Conservation (phyloP, 768 basidiomycete species). For the Lactarius akahatsu region DNA sequence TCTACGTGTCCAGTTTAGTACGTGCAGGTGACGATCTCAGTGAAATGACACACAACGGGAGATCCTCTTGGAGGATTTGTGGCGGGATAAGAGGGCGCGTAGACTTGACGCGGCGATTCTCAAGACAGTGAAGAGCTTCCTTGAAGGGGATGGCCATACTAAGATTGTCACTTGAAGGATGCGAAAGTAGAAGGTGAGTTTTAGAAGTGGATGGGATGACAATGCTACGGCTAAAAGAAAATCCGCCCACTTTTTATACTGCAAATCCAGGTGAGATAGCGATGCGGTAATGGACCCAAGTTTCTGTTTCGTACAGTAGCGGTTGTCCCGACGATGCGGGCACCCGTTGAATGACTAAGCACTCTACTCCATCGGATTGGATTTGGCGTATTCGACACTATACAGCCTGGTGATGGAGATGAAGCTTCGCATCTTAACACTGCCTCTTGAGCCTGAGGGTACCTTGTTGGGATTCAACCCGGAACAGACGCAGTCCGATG, state of each 20-base stretch:
- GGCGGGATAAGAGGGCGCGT: conserved; percentile 91
- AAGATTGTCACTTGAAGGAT: conserved; percentile 43
- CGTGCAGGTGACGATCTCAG: conserved; percentile 27
- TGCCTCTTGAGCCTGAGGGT: not conserved
- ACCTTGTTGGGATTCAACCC: no score
- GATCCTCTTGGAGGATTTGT: conserved; percentile 91
- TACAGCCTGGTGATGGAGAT: not conserved
- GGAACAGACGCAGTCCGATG: no score
- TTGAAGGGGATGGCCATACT: conserved; percentile 73
- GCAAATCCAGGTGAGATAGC: not conserved
- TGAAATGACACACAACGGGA: conserved; percentile 63
- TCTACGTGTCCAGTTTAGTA: conserved; percentile 39
- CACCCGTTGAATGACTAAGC: conserved; percentile 20
- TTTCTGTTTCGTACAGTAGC: not conserved
- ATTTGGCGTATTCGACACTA: not conserved
- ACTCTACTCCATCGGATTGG: conserved; percentile 1
- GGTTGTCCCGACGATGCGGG: not conserved
- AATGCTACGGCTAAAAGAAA: conserved; percentile 11
- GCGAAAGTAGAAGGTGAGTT: conserved; percentile 16
- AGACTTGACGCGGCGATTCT: conserved; percentile 83
- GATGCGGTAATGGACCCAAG: not conserved
- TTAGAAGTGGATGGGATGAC: conserved; percentile 4
- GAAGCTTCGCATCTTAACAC: not conserved
- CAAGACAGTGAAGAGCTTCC: conserved; percentile 76
- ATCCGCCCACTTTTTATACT: conserved; percentile 24